Base-by-base conservation (phyloP, 176 grass and related monocot species). In the Eleusine coracana region DNA sequence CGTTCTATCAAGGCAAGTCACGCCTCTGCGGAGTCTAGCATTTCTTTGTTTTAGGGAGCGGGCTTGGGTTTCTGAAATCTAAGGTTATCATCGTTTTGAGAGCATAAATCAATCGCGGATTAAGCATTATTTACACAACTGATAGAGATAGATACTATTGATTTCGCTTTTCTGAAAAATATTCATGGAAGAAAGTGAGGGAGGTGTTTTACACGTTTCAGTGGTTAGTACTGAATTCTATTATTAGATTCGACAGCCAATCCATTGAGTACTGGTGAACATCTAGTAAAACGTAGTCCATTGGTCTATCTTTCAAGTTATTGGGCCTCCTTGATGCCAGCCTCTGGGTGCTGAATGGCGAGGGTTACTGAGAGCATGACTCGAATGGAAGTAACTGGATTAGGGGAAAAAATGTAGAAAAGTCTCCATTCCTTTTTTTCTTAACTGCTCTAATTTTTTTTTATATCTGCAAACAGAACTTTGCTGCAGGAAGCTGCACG, bases 191-290 rank as follows among this genome's bases (percentile, higher is more conserved):
- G 20, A 58, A 58, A n/a, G 20, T 21, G 31, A 7, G 21, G 55
- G 55, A n/a, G 7, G n/a, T 55, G 51, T 6, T 58, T 27, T 62
- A 12, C 23, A 23, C 21, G 6, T 27, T 25, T 61, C n/a, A 25
- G 25, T n/a, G 6, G 8, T 60, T 44, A 31, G 36, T 70, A 59
- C 1, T 59, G 7, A 59, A 59, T 23, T 48, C 5, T 62, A 40
- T 49, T 1, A n/a, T 67, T 28, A 38, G 62, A 59, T 59, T 59
- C 20, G 1, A 59, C 6, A 52, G 7, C 18, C 40, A 17, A 48
- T 15, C 10, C 39, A 23, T 67, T 79, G 27, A 89, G 76, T 9
- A 25, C 31, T 36, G 76, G 85, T 48, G 23, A 91, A 20, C 84
- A 50, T 72, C 64, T 76, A 71, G 6, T 25, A 76, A 76, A 61